A percentile compares a stretch with the other conserved stretches of the same genome.
These are phyloP conservation scores for Eimeria tenella DNA, from an alignment of 169 alveolate genomes.

Conservation along the genomic window DNA sequence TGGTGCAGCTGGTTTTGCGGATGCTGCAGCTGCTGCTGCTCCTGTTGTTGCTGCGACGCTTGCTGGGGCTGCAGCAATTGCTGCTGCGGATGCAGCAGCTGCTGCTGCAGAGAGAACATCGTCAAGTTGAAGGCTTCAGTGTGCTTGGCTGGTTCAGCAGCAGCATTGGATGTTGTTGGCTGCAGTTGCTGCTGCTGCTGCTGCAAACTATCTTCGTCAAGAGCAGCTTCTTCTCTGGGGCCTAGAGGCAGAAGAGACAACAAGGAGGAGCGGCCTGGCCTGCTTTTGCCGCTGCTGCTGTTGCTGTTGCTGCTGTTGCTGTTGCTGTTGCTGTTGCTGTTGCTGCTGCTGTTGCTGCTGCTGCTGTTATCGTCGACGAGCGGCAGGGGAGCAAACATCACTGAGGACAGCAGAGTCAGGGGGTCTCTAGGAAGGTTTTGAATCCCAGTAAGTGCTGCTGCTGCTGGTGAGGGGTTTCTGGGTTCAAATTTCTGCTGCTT, in stretches of 20 bases:
- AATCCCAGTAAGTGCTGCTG: slow-evolving; percentile 10
- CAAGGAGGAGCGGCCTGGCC: neutral
- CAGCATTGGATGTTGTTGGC: neutral
- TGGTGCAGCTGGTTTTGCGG: neutral
- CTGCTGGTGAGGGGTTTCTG: slow-evolving; percentile 34
- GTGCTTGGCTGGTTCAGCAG: neutral
- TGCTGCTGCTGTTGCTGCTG: slow-evolving; percentile 40
- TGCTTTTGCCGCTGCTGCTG: slow-evolving; percentile 24
- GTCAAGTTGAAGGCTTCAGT: neutral
- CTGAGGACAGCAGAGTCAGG: neutral
- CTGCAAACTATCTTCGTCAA: neutral
- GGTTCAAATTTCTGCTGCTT: neutral
- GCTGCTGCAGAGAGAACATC: neutral
- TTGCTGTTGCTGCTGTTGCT: too few species aligned
- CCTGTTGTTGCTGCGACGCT: neutral
- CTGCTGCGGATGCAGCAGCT: neutral
- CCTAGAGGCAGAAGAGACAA: neutral
- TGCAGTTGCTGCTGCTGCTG: slow-evolving; percentile 39
- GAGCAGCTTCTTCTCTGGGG: slow-evolving; percentile 6
- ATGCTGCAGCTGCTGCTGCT: neutral
- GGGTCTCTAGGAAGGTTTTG: neutral
- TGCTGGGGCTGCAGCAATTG: neutral
- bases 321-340: slow-evolving; percentile 5
- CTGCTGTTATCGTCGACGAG: neutral
- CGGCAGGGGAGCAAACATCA: slow-evolving; percentile 23